Evolutionary conservation across 306 rosid species (phyloP).

Genomic region (Luffa aegyptiaca): DNA sequence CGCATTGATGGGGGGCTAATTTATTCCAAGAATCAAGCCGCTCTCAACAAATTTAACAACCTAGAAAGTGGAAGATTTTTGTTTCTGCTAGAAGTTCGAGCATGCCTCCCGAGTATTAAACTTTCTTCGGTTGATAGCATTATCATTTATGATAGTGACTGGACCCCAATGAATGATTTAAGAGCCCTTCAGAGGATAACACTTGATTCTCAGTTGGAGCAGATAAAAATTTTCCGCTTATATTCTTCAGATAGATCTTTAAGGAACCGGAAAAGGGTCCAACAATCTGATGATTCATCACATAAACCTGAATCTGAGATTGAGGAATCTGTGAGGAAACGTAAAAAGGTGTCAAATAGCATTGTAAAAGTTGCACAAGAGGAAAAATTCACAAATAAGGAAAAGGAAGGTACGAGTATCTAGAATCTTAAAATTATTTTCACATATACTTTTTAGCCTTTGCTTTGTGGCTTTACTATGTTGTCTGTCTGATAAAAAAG

Average conservation of each 20-base stretch:
- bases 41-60: conserved; percentile 55
- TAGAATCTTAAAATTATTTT: conserved; percentile 1
- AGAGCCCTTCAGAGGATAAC: conserved; percentile 70
- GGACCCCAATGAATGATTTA: conserved; percentile 71
- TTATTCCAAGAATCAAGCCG: conserved; percentile 40
- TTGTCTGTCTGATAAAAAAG: not conserved
- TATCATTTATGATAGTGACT: conserved; percentile 80
- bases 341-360: conserved; percentile 37
- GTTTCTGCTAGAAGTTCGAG: conserved; percentile 68
- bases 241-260: conserved; percentile 40
- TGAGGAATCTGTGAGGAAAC: conserved; percentile 45
- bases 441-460: conserved; percentile 7
- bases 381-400: conserved; percentile 17
- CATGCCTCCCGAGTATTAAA: conserved; percentile 56
- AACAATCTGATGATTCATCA: conserved; percentile 24
- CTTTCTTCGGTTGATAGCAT: conserved; percentile 58
- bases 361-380: conserved; percentile 30
- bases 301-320: conserved; percentile 22
- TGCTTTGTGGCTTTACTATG: not conserved
- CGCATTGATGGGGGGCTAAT: conserved; percentile 40
- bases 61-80: conserved; percentile 59
- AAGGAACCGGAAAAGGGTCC: conserved; percentile 63
- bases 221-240: conserved; percentile 62
- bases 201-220: conserved; percentile 51
- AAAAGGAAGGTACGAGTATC: conserved; percentile 47